These are phyloP conservation scores for Linum trigynum DNA, from an alignment of 345 rosid species.

Conservation along the genomic window DNA sequence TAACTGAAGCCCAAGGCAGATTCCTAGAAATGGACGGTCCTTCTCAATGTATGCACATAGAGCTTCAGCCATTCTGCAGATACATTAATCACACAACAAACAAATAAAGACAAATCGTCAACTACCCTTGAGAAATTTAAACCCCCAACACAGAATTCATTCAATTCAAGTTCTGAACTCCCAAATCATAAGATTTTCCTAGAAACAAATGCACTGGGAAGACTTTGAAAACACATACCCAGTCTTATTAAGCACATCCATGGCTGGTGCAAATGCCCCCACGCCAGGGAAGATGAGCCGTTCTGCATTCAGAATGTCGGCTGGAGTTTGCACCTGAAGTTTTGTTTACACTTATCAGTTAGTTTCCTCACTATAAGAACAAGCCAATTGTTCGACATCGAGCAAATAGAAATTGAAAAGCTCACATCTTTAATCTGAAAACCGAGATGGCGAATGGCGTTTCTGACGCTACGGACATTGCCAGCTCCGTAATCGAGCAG, in stretches of 20 bases:
- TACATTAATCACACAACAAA: constrained; percentile 1
- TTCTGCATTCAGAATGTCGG: constrained; percentile 62
- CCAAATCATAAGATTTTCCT: neutral
- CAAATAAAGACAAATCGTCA: neutral
- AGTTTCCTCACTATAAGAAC: neutral
- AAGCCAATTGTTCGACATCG: neutral
- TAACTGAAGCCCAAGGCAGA: constrained; percentile 90
- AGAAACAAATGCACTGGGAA: neutral
- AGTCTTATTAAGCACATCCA: constrained; percentile 70
- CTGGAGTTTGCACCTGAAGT: constrained; percentile 65
- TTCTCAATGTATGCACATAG: constrained; percentile 60
- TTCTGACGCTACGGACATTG: constrained; percentile 79
- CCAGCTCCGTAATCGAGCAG: constrained; percentile 96
- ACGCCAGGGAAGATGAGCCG: constrained; percentile 88
- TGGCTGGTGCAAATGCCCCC: constrained; percentile 89
- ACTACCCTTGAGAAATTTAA: neutral
- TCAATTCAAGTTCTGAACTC: neutral
- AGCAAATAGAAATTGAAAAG: neutral
- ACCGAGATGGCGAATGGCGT: constrained; percentile 74
- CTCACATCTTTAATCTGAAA: constrained; percentile 65
- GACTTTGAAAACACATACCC: constrained; percentile 36
- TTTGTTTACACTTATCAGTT: neutral
- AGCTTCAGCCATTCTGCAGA: constrained; percentile 82
- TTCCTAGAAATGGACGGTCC: constrained; percentile 92
- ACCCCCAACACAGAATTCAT: neutral